Percentiles rank a stretch among this genome's conserved stretches.
phyloP scores from a whole-genome alignment of 495 filamentous ascomycete species.

The Achaetomiella virescens region DNA sequence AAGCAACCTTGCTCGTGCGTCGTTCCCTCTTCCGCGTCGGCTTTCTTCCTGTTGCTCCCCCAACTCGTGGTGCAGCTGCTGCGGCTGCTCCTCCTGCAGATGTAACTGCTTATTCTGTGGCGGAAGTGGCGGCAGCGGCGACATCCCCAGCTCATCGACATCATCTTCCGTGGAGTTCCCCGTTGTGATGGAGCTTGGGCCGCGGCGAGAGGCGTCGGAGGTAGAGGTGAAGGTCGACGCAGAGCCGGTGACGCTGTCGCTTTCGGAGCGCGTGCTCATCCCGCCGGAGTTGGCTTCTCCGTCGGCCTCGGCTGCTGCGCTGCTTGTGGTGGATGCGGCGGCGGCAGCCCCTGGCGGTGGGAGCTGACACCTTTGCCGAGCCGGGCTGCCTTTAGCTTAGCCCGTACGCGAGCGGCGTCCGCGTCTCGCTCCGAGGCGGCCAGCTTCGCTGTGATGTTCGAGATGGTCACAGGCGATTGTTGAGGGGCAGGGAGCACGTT shows the following conservation, averaged over 20 bases:
- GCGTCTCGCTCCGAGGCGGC: slow-evolving; percentile 51
- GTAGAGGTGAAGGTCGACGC: slow-evolving; percentile 4
- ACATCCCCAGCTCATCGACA: slow-evolving; percentile 9
- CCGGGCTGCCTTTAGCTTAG: slow-evolving; percentile 47
- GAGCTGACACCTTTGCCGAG: slow-evolving; percentile 20
- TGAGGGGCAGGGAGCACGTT: slow-evolving; percentile 31
- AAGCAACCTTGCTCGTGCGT: slow-evolving; percentile 24
- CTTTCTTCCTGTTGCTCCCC: background rate
- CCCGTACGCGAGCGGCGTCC: slow-evolving; percentile 48
- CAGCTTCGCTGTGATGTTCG: slow-evolving; percentile 49
- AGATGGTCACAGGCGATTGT: slow-evolving; percentile 47
- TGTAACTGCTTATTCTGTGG: background rate
- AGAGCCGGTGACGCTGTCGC: slow-evolving; percentile 2
- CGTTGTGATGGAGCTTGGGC: background rate
- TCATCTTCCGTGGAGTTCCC: slow-evolving; percentile 4
- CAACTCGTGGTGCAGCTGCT: background rate
- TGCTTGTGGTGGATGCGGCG: background rate
- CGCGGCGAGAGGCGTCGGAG: background rate
- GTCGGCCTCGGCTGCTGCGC: slow-evolving; percentile 5
- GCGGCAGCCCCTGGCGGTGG: slow-evolving; percentile 5
- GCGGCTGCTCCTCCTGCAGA: background rate
- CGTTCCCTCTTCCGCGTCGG: slow-evolving; percentile 37
- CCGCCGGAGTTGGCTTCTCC: background rate
- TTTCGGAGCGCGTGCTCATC: slow-evolving; percentile 7
- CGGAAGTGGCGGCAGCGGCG: background rate